Base-by-base conservation (phyloP, 352 stramenopile genomes). In the Phytophthora hybrid region DNA sequence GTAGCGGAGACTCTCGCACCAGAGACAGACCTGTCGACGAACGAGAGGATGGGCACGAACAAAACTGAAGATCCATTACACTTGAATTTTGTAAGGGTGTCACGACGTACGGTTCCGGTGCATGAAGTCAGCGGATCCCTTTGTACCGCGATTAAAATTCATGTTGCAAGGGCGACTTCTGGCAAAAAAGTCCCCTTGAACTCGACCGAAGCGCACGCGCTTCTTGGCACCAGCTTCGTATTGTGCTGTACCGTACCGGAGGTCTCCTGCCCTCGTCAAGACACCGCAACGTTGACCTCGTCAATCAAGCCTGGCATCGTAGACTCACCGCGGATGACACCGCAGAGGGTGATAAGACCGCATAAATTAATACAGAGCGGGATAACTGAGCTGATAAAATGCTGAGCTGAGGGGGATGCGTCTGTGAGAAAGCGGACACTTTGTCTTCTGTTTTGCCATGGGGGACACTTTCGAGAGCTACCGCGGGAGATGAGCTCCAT, bases 21-120 rank as follows among this genome's bases (percentile, higher is more conserved):
- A 75, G 70, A 77, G 70, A 76, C 63, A 69, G 58, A 73, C 65
- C 63, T 73, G 69, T 76, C 46, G 69, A 72, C 69, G 69, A 76
- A 69, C 39, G 21, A 63, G 47, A 58, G 54, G 68, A 75, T 75
- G 68, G 53, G 68, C 68, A 52, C 26, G n/a, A 59, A 53, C 18
- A 57, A 62, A 60, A 26, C 47, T 71, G 64, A 71, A 61, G 64
- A 51, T 23, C 8, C 21, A 10, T n/a, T n/a, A n/a, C 10, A 66
- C 55, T 75, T 75, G 46, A 1, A 4, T 6, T 75, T 66, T 66
- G 63, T 75, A 71, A 26, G 29, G n/a, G 16, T 44, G 29, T 39
- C 10, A 9, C 71, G 34, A 63, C 56, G 26, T 76, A 64, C 69
- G 41, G 69, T 76, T 76, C 57, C 61, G 59, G 66, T 72, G 66